Evolutionary conservation across 805 yeast genomes (phyloP), one percentile per base, ranked within the genome.

Genomic region (Metschnikowia borealis): DNA sequence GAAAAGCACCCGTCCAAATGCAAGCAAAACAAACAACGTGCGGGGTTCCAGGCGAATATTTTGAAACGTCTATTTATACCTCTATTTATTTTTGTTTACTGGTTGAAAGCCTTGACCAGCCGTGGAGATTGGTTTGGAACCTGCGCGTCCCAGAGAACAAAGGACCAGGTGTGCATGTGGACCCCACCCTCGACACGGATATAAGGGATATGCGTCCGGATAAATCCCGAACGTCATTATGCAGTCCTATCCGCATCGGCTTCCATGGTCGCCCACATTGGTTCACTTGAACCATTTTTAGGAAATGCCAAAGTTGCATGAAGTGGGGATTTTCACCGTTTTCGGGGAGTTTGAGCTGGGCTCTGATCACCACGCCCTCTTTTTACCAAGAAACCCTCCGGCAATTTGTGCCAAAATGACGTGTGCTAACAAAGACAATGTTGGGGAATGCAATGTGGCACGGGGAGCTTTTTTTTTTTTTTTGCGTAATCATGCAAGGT

Each of bases 181-280:
- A 23, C 36, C 26, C n/a, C 14, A 31, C 21, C 11, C 14, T 29
- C 15, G 21, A 42, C 45, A 32, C 20, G 38, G 45, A 20, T 10
- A 33, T 21, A 42, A 41, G 38, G 45, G 45, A 42, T 42, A 42
- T 42, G 45, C 45, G 38, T 11, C 11, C 36, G 44, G 36, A 18
- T 37, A 26, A 41, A 41, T 41, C 29, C 38, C 21, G 34, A n/a
- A 14, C 38, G 11, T 20, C 36, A 15, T 10, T n/a, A 14, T 42
- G 45, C 45, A 33, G 43, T 20, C n/a, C 15, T 13, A 10, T 38
- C 17, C 32, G 41, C 18, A 7, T 14, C 11, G 21, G 38, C 14
- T 36, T 18, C 38, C n/a, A 37, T 21, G 20, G 21, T 13, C 21
- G 13, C 38, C n/a, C 38, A 11, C 17, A 37, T 21, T 14, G 21